Base-by-base conservation (phyloP, 805 yeast species). In the Lipomyces chichibuensis region DNA sequence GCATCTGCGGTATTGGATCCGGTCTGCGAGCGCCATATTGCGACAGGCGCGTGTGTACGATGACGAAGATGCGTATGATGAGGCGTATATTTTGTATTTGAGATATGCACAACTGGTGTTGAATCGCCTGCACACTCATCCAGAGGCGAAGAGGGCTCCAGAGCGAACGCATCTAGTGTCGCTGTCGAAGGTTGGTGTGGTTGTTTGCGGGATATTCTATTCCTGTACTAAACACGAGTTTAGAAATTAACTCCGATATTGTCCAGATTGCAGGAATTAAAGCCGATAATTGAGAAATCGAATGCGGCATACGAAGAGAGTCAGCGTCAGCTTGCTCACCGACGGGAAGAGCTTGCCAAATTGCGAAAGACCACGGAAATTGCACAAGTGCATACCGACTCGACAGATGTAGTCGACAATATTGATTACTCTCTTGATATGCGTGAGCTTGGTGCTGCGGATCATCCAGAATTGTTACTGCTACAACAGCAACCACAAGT, bases 71-170 rank as follows among this genome's bases (percentile, higher is more conserved):
- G 79, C 83, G 35, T 73, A 78, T 54, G 82, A 81, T 54, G 84
- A 83, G 65, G 85, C 91, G 0, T 88, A 84, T 72, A 76, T 86
- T 37, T 77, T 86, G 63, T 87, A 87, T 72, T 77, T 84, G 57
- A 77, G 92, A 64, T 87, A 85, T 71, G 82, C 88, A 27, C 90
- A 88, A 66, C 78, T 87, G 59, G 79, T 85, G 39, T 80, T 83
- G 62, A 83, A 84, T 75, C 78, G 78, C 59, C 72, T 87, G 55
- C 80, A 81, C 20, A 75, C 67, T 5, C 87, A 85, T 67, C 85
- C 87, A 0, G 83, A 80, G 32, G 70, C 83, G 61, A 76, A 75
- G 68, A 64, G 65, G 29, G 73, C 74, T 46, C 51, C 65, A 37
- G 71, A 61, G 49, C 49, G 62, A 51, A 32, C 56, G 61, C 32